Percentiles rank a stretch among this genome's conserved stretches.
These are phyloP conservation scores for Paecilomyces fulvus DNA, from an alignment of 2,329 filamentous ascomycete species.

Conservation along the genomic window DNA sequence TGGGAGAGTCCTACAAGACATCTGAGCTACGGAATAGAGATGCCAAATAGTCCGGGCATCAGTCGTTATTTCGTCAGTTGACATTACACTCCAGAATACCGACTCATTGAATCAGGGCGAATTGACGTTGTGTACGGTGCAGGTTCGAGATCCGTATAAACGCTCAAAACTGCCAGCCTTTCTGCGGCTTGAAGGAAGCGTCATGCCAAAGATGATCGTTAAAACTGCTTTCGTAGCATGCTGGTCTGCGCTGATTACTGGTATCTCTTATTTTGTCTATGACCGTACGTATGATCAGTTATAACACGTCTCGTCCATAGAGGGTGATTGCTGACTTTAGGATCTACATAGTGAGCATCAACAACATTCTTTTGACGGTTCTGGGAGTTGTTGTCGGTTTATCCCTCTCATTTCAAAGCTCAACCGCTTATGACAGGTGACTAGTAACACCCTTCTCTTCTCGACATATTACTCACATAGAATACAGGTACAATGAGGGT, in stretches of 20 bases:
- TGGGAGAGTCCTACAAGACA: not conserved
- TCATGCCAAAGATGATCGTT: conserved; percentile 65
- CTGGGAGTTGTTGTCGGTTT: conserved; percentile 75
- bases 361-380: conserved; percentile 63
- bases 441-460: not conserved
- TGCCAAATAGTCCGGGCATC: conserved; percentile 34
- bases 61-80: conserved; percentile 53
- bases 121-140: conserved; percentile 10
- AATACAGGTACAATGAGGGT: conserved; percentile 48
- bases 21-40: not conserved
- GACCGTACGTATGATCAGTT: conserved; percentile 18
- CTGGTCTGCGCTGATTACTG: conserved; percentile 61
- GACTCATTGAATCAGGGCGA: not conserved
- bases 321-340: conserved; percentile 3
- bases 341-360: conserved; percentile 44
- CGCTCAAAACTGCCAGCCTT: conserved; percentile 75
- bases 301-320: not conserved
- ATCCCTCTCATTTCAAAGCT: conserved; percentile 67
- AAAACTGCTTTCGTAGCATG: conserved; percentile 53
- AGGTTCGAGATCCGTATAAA: conserved; percentile 53
- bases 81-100: not conserved
- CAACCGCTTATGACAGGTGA: conserved; percentile 65
- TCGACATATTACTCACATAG: conserved; percentile 1
- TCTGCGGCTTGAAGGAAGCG: conserved; percentile 66
- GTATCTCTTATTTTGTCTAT: conserved; percentile 42